These are phyloP conservation scores for Monilinia fructigena DNA, from an alignment of 2,329 filamentous ascomycete species.

Conservation along the genomic window DNA sequence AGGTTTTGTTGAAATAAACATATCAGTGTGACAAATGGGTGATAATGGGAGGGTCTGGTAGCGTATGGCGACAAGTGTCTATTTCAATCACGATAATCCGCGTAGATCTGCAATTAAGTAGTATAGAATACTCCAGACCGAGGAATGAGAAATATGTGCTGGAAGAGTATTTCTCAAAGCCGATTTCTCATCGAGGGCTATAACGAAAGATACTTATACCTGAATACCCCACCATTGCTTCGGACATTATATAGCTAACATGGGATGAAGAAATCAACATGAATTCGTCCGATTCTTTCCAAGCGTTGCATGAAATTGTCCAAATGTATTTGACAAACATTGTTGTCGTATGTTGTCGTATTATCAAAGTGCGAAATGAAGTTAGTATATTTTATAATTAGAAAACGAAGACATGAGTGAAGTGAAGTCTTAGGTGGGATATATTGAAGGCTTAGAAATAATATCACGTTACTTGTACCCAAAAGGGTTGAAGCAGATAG, in stretches of 20 bases:
- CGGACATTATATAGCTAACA: background rate
- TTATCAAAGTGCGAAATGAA: slow-evolving; percentile 4
- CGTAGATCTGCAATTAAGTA: background rate
- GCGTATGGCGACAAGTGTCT: background rate
- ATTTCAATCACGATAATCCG: background rate
- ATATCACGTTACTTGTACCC: background rate
- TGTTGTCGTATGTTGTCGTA: background rate
- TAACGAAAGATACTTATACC: slow-evolving; percentile 15
- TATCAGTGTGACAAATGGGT: background rate
- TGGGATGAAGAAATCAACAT: background rate
- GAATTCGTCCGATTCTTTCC: background rate
- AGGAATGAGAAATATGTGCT: background rate
- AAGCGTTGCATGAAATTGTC: too few species aligned
- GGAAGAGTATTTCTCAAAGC: background rate
- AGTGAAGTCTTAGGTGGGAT: background rate
- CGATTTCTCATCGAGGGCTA: background rate
- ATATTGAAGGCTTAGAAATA: background rate
- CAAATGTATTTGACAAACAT: too few species aligned
- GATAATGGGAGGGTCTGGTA: background rate
- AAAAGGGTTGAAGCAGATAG: background rate
- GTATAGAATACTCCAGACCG: background rate
- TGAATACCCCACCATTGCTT: background rate
- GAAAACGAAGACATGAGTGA: background rate
- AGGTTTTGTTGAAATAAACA: background rate
- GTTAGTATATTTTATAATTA: slow-evolving; percentile 1